Percentiles rank a stretch among this genome's conserved stretches.
These are phyloP conservation scores for Coleophoma eucalyptorum DNA, from an alignment of 2,329 filamentous ascomycete species.

Conservation along the genomic window DNA sequence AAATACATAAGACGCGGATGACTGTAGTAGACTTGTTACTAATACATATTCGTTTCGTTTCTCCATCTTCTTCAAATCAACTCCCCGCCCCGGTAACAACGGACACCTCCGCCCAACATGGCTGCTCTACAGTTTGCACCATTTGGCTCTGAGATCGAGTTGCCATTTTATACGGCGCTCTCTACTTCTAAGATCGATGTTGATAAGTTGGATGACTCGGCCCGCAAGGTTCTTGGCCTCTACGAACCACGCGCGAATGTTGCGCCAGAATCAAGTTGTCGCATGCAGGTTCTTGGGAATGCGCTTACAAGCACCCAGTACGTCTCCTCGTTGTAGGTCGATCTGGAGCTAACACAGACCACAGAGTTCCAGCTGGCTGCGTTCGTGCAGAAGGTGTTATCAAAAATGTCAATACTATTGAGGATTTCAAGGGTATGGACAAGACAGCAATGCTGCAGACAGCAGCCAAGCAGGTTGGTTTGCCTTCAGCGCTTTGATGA, in stretches of 20 bases:
- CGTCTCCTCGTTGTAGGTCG: constrained; percentile 31
- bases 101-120: constrained; percentile 11
- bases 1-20: neutral
- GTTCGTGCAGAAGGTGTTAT: constrained; percentile 90
- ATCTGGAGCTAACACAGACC: constrained; percentile 9
- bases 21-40: neutral
- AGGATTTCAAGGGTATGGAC: constrained; percentile 84
- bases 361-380: constrained; percentile 63
- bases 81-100: neutral
- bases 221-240: constrained; percentile 78
- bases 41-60: neutral
- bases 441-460: constrained; percentile 74
- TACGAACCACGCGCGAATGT: constrained; percentile 79
- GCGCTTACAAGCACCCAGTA: constrained; percentile 82
- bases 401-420: constrained; percentile 92
- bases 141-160: constrained; percentile 90
- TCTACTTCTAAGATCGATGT: constrained; percentile 92
- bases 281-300: constrained; percentile 86
- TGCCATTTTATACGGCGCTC: constrained; percentile 92
- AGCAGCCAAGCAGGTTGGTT: constrained; percentile 69
- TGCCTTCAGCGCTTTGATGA: constrained; percentile 11
- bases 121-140: constrained; percentile 70
- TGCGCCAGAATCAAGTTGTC: constrained; percentile 71
- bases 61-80: neutral
- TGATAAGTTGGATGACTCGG: constrained; percentile 94